phyloP scores from a whole-genome alignment of 176 grass and related monocot genomes.

The Bolboschoenus planiculmis region DNA sequence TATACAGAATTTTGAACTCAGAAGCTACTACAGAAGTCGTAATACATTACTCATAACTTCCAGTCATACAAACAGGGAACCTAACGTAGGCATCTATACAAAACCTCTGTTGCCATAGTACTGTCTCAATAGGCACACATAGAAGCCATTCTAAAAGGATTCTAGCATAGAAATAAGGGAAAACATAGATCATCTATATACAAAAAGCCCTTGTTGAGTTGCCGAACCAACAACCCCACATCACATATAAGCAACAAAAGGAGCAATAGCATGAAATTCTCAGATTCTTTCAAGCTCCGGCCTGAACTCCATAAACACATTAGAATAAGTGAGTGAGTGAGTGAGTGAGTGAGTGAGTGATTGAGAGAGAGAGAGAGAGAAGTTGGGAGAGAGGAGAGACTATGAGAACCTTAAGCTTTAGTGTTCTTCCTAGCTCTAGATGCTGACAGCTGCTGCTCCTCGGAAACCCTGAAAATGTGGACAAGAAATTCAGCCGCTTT shows the following conservation, averaged over 20 bases:
- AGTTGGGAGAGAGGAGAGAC: background rate
- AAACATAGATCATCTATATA: background rate
- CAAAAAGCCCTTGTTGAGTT: background rate
- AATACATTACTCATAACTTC: background rate
- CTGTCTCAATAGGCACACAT: background rate
- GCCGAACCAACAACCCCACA: background rate
- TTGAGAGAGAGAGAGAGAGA: background rate
- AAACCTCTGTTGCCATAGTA: background rate
- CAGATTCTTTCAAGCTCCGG: background rate
- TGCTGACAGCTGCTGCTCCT: slow-evolving; percentile 32
- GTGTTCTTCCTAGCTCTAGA: slow-evolving; percentile 7
- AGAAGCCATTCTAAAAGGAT: background rate
- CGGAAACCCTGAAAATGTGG: slow-evolving; percentile 55
- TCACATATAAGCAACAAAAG: background rate
- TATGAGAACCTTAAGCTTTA: background rate
- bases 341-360: background rate
- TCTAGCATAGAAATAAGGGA: background rate
- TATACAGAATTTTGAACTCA: background rate
- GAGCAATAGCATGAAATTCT: background rate
- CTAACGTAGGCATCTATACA: too few relatives aligned
- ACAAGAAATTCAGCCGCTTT: slow-evolving; percentile 50
- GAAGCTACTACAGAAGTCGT: background rate
- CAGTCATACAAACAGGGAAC: background rate
- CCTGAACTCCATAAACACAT: background rate
- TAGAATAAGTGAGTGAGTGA: background rate